Base-by-base conservation (phyloP, 208 protist species). In the Trypanosoma lewisi region DNA sequence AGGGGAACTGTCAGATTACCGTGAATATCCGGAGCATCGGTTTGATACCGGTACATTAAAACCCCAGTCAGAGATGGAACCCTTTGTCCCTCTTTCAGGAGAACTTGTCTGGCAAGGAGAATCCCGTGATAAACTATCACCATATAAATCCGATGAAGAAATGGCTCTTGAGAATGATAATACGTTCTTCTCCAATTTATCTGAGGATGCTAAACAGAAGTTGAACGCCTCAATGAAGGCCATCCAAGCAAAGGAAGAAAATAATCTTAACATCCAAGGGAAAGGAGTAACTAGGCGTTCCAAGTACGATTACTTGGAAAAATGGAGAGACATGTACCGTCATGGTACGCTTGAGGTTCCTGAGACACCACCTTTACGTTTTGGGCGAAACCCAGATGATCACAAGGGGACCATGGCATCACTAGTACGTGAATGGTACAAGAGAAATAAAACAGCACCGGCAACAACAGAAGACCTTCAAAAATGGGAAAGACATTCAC, bases 311-410 rank as follows among this genome's bases (percentile, higher is more conserved):
- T 96, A 96, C 66, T 67, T 96, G 50, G 74, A 86, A 54, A 92
- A 93, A 67, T 96, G 87, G 84, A 63, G 85, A n/a, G 85, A 94
- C 51, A 96, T 96, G 90, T 96, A 96, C 67, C 83, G 81, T 4
- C 85, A 94, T 61, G 90, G 90, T 45, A 93, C 87, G 2, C 83
- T 96, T 28, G 90, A 96, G 49, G 87, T 73, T 3, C 85, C 90
- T 21, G 84, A 91, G n/a, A 68, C 54, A 11, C 84, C 85, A 12
- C 56, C 72, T 16, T 60, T 93, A 28, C 80, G 77, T 25, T 94
- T 93, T 66, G 90, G 90, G 5, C 85, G 77, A 47, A 75, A 61
- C 2, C 73, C 82, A 4, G 83, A 88, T 50, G 89, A 95, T 51
- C 84, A 93, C 68, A 72, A 75, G 16, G 77, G 91, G 41, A 83